phyloP scores from a whole-genome alignment of 495 filamentous ascomycete genomes.

The Annulohypoxylon nitens region DNA sequence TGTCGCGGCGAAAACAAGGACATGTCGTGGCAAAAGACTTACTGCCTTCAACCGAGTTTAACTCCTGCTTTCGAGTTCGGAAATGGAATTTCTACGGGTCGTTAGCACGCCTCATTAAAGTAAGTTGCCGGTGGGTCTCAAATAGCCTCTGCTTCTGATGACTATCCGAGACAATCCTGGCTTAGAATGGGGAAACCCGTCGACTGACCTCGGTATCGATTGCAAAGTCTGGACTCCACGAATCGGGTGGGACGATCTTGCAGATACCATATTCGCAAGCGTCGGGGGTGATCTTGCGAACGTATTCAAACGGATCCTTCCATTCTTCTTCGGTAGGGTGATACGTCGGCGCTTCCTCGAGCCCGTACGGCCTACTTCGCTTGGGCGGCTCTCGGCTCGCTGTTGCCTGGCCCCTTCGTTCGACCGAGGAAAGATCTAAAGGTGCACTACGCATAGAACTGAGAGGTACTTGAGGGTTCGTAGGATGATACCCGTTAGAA shows the following conservation, averaged over 20 bases:
- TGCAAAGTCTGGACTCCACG: slow-evolving; percentile 94
- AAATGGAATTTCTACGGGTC: slow-evolving; percentile 89
- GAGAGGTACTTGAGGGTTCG: slow-evolving; percentile 61
- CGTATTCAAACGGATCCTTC: slow-evolving; percentile 92
- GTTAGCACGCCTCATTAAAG: slow-evolving; percentile 29
- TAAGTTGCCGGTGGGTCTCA: background rate
- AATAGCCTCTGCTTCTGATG: background rate
- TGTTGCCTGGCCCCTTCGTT: slow-evolving; percentile 84
- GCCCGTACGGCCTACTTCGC: slow-evolving; percentile 80
- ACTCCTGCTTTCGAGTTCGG: slow-evolving; percentile 93
- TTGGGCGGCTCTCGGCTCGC: slow-evolving; percentile 81
- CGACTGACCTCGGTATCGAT: slow-evolving; percentile 93
- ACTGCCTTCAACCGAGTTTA: slow-evolving; percentile 99
- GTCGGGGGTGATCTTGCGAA: slow-evolving; percentile 87
- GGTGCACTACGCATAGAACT: slow-evolving; percentile 68
- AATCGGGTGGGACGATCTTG: slow-evolving; percentile 93
- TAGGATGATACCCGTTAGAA: slow-evolving; percentile 67
- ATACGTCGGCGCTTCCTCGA: slow-evolving; percentile 93
- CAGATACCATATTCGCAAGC: slow-evolving; percentile 88
- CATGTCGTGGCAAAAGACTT: slow-evolving; percentile 60
- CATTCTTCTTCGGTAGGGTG: slow-evolving; percentile 93
- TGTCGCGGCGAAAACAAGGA: slow-evolving; percentile 46
- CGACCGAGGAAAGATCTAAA: slow-evolving; percentile 89
- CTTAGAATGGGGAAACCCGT: background rate
- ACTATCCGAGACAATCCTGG: background rate